These are phyloP conservation scores for Emydomyces testavorans DNA, from an alignment of 2,329 filamentous ascomycete species.

Conservation along the genomic window DNA sequence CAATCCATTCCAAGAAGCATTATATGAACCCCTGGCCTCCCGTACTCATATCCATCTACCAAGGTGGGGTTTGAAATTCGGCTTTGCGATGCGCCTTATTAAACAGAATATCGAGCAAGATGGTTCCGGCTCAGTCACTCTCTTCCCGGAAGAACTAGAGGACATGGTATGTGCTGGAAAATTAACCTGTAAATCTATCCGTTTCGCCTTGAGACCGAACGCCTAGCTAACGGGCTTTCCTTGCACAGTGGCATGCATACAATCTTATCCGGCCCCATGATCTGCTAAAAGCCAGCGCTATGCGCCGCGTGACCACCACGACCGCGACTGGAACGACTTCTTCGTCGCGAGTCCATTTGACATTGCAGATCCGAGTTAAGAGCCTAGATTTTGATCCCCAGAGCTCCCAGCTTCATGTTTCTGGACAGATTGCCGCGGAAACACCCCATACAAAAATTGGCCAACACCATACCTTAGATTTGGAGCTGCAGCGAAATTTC, in stretches of 20 bases:
- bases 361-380: constrained; percentile 54
- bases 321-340: constrained; percentile 47
- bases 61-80: background rate
- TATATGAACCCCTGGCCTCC: no score
- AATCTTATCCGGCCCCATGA: constrained; percentile 59
- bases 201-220: background rate
- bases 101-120: constrained; percentile 56
- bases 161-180: constrained; percentile 49
- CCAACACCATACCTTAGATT: constrained; percentile 60
- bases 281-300: constrained; percentile 52
- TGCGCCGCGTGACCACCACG: constrained; percentile 53
- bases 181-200: constrained; percentile 1
- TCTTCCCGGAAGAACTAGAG: constrained; percentile 61
- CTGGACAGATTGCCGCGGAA: constrained; percentile 53
- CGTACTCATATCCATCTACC: no score
- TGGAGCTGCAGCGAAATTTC: constrained; percentile 80
- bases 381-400: constrained; percentile 59
- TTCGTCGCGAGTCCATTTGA: constrained; percentile 53
- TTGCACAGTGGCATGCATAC: constrained; percentile 56
- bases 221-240: background rate
- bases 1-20: no score
- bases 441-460: constrained; percentile 58
- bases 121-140: constrained; percentile 53
- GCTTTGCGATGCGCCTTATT: constrained; percentile 49
- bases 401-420: constrained; percentile 56